Base-by-base conservation (phyloP, 306 rosid species). In the Malus asiatica region DNA sequence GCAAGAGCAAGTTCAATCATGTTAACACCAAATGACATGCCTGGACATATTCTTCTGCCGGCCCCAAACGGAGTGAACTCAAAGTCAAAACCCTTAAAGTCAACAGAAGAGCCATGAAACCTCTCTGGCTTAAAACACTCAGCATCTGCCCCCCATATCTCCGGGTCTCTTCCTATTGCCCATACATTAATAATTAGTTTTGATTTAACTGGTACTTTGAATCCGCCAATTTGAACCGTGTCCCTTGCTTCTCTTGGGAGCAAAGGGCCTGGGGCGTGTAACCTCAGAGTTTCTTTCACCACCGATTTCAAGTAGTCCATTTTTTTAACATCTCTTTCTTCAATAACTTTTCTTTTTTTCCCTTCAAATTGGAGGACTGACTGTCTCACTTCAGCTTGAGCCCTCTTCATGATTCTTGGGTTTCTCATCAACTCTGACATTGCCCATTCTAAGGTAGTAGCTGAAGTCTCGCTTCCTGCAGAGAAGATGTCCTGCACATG, bases 391-490 rank as follows among this genome's bases (percentile, higher is more conserved):
- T 71, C 75, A 32, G n/a, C 51, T 51, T 71, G 75, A 32, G 48
- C 75, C 75, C 3, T 53, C 45, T 71, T 55, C 75, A 71, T 53
- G 8, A 20, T 30, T 30, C 75, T 33, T 1, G 65, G 75, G 48
- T 53, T 71, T 20, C 75, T 32, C 75, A 71, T n/a, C 79, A 84
- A 51, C 70, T 87, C 79, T 52, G 80, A 75, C 80, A 87, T 72
- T 64, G 84, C 83, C 86, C 88, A 79, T 27, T 38, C 70, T 53
- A 83, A 27, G 33, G 84, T 73, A 19, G 76, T 78, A 4, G 85
- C 51, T 73, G 82, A 32, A 40, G 89, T 76, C 48, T 83, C 87
- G 51, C 83, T 78, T n/a, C 89, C 84, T 8, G 76, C 85, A 13
- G n/a, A 48, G 51, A 80, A 80, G 0, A 83, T 62, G 8, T 78